These are phyloP conservation scores for Atkinsonella texensis DNA, from an alignment of 2,329 filamentous ascomycete genomes.

Conservation along the genomic window DNA sequence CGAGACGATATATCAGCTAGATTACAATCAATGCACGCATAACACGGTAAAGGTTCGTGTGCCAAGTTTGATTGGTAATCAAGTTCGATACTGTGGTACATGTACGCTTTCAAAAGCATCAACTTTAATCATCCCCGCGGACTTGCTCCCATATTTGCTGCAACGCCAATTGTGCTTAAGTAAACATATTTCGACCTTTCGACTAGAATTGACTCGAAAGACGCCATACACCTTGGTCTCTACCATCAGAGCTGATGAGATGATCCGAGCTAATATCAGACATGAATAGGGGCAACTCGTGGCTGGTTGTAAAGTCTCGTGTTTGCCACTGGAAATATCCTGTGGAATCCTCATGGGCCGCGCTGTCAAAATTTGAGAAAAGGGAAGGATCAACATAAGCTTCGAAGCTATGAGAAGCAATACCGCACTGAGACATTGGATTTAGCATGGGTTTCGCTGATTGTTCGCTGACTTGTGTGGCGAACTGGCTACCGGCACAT, in stretches of 20 bases:
- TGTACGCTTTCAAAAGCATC: too few species aligned
- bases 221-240: neutral
- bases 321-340: conserved; percentile 3
- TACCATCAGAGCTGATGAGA: neutral
- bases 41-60: too few species aligned
- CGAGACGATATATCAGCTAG: too few species aligned
- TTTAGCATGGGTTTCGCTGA: neutral
- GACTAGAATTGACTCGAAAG: too few species aligned
- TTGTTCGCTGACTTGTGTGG: neutral
- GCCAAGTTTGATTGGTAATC: too few species aligned
- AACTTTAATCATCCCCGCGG: too few species aligned
- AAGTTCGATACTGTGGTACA: too few species aligned
- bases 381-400: conserved; percentile 6
- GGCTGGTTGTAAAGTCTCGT: neutral
- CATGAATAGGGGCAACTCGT: neutral
- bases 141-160: too few species aligned
- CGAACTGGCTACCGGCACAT: neutral
- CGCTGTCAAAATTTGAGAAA: neutral
- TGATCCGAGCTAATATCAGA: neutral
- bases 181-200: too few species aligned
- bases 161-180: too few species aligned
- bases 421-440: neutral
- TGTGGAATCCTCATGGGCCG: neutral
- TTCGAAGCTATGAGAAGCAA: neutral
- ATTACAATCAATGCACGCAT: too few species aligned